phyloP scores from a whole-genome alignment of 495 filamentous ascomycete species.

The Lichina pygmaea region DNA sequence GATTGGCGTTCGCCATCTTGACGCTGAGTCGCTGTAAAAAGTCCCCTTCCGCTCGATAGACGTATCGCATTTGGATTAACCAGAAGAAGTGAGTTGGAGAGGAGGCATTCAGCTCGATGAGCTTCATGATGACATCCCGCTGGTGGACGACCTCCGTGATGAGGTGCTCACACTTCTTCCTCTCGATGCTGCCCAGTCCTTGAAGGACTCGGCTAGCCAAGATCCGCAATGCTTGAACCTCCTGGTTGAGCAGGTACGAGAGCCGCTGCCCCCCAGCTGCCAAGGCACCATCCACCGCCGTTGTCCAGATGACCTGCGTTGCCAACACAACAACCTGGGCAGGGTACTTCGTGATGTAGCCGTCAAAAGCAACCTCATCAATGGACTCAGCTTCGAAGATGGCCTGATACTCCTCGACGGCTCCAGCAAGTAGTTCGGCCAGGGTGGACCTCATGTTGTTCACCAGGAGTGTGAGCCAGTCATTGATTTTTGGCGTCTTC shows the following conservation, averaged over 20 bases:
- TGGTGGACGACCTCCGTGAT: conserved; percentile 98
- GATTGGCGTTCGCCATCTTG: conserved; percentile 87
- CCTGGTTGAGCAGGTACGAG: conserved; percentile 36
- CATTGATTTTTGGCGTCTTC: conserved; percentile 88
- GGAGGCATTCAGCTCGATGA: conserved; percentile 45
- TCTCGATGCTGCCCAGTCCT: conserved; percentile 58
- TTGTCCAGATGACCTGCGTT: conserved; percentile 87
- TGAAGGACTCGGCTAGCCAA: conserved; percentile 75
- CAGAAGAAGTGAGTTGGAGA: conserved; percentile 70
- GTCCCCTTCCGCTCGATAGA: conserved; percentile 58
- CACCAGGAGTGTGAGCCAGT: conserved; percentile 82
- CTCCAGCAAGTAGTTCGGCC: conserved; percentile 71
- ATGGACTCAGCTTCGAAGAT: conserved; percentile 41
- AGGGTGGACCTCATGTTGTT: conserved; percentile 82
- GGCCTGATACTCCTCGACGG: conserved; percentile 44
- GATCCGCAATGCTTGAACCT: conserved; percentile 53
- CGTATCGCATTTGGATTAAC: conserved; percentile 95
- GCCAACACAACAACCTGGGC: conserved; percentile 90
- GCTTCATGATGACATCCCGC: conserved; percentile 65
- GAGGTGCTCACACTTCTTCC: conserved; percentile 94
- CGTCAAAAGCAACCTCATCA: conserved; percentile 36
- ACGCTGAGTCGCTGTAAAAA: conserved; percentile 64
- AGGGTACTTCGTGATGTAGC: conserved; percentile 57
- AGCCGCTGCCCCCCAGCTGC: conserved; percentile 40
- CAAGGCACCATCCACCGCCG: conserved; percentile 48